phyloP scores from a whole-genome alignment of 164 flowering plant genomes.

The Tetrastigma voinierianum region DNA sequence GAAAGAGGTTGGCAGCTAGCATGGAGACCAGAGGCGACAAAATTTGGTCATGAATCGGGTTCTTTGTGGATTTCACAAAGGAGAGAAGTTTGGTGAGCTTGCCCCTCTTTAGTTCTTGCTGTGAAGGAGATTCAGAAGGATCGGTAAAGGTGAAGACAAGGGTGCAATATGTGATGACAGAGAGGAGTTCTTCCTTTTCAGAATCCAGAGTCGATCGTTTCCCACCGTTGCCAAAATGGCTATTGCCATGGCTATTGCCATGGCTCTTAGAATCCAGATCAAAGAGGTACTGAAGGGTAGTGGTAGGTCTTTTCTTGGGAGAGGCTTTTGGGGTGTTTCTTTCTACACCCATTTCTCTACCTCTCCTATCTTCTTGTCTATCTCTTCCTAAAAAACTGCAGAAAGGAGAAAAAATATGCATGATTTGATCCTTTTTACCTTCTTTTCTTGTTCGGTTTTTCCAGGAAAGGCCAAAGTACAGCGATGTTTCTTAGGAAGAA shows the following conservation, averaged over 20 bases:
- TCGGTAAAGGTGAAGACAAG: slow-evolving; percentile 44
- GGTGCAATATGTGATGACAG: slow-evolving; percentile 45
- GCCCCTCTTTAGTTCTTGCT: slow-evolving; percentile 45
- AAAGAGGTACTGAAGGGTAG: slow-evolving; percentile 55
- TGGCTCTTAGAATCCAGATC: slow-evolving; percentile 37
- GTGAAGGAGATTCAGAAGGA: slow-evolving; percentile 45
- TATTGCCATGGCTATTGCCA: background rate
- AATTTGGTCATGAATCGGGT: slow-evolving; percentile 11
- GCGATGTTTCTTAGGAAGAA: slow-evolving; percentile 18
- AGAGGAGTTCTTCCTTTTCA: slow-evolving; percentile 45
- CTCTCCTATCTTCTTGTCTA: background rate
- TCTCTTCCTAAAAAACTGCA: background rate
- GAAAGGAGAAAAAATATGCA: slow-evolving; percentile 6
- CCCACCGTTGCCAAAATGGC: slow-evolving; percentile 1
- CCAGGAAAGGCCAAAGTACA: slow-evolving; percentile 15
- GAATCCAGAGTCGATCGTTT: slow-evolving; percentile 21
- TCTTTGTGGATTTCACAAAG: slow-evolving; percentile 29
- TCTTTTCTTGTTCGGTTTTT: slow-evolving; percentile 3
- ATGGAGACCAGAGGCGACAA: slow-evolving; percentile 26
- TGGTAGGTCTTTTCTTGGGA: slow-evolving; percentile 33
- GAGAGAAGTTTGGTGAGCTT: slow-evolving; percentile 50
- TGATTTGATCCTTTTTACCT: background rate
- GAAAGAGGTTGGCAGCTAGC: slow-evolving; percentile 31
- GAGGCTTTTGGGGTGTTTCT: slow-evolving; percentile 30
- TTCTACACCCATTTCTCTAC: slow-evolving; percentile 34